Evolutionary conservation across 2,329 filamentous ascomycete species (phyloP).

Genomic region (Talaromyces sp.): DNA sequence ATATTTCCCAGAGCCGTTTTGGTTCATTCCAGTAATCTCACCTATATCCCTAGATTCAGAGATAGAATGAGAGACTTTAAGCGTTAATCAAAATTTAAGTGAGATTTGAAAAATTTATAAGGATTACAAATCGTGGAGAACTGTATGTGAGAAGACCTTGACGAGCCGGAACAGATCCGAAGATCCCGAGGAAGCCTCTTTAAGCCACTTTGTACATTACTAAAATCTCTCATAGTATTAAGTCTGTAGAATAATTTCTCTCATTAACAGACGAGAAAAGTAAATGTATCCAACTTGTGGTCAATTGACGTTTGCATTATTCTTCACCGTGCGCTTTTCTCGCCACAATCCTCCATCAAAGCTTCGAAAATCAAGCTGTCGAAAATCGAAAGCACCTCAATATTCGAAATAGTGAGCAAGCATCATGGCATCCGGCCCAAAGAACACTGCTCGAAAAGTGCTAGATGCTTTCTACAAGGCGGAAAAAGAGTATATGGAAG

Average conservation of each 20-base stretch:
- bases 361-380: not conserved
- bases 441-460: slow-evolving; percentile 20
- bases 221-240: not conserved
- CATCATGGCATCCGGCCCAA: slow-evolving; percentile 2
- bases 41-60: not conserved
- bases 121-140: not conserved
- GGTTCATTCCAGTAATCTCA: not conserved
- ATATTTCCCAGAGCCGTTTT: not conserved
- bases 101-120: not conserved
- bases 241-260: not conserved
- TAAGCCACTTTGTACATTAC: not conserved
- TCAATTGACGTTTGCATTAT: not conserved
- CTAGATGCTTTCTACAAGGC: slow-evolving; percentile 31
- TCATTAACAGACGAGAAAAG: not conserved
- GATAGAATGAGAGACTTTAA: not conserved
- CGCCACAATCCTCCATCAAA: not conserved
- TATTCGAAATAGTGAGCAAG: not conserved
- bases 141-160: not conserved
- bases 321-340: not conserved
- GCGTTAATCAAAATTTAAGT: not conserved
- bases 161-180: not conserved
- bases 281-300: not conserved
- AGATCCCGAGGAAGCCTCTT: not conserved
- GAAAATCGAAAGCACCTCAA: not conserved
- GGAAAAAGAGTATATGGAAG: slow-evolving; percentile 30